Evolutionary conservation across 2,329 filamentous ascomycete genomes (phyloP).

Genomic region (Colletotrichum sp.): DNA sequence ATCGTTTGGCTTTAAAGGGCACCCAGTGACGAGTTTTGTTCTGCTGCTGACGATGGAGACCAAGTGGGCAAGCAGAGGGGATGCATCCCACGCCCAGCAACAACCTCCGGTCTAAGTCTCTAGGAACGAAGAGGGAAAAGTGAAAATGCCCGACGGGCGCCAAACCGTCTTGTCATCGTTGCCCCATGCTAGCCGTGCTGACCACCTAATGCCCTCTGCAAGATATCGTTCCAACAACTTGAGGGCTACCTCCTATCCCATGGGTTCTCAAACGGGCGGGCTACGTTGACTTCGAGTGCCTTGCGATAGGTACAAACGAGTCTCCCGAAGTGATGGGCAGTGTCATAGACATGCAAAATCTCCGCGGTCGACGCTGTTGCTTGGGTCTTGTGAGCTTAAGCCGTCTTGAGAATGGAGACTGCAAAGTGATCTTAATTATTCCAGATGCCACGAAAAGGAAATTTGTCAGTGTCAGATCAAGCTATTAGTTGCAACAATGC

Average conservation of each 20-base stretch:
- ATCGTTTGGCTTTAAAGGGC: neutral
- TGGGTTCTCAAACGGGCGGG: neutral
- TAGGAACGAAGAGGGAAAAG: neutral
- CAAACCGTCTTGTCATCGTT: neutral
- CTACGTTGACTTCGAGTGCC: neutral
- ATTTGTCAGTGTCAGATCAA: neutral
- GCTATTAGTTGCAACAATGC: neutral
- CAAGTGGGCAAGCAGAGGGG: neutral
- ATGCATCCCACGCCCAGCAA: neutral
- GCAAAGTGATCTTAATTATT: neutral
- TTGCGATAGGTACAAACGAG: neutral
- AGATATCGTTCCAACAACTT: neutral
- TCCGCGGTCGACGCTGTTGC: neutral
- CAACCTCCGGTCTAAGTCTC: neutral
- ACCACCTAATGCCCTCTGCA: neutral
- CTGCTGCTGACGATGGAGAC: neutral
- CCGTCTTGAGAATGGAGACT: neutral
- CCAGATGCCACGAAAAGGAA: neutral
- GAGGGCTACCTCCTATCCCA: neutral
- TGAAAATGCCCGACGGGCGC: neutral
- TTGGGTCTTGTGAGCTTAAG: neutral
- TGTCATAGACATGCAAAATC: neutral
- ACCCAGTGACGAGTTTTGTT: neutral
- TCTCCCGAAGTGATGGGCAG: neutral
- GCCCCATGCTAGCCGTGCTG: neutral